Evolutionary conservation across 352 stramenopile species (phyloP), one percentile per base, ranked within the genome.

Genomic region (Thalassiosira mediterranea): DNA sequence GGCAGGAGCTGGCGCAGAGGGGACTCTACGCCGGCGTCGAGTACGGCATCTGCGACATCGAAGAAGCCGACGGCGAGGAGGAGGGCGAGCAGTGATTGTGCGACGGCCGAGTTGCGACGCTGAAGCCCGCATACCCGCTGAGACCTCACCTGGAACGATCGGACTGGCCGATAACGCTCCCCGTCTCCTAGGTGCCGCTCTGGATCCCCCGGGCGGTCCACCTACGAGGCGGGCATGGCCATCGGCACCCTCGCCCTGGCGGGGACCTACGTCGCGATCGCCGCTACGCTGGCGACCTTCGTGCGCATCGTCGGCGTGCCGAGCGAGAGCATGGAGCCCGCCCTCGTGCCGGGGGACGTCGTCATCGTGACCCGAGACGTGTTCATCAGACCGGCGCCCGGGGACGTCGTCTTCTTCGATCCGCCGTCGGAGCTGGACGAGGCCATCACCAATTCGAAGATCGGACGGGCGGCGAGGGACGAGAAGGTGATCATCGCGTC

Each of bases 321-420:
- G 17, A 78, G 53, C 44, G 52, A 71, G 34, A 83, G 68, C 61
- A 88, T 88, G 81, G 44, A 69, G 32, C 81, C 81, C 17, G 58
- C 77, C 5, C 66, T 88, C 11, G 77, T 76, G 40, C 76, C 73
- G 2, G 77, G 81, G 17, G 69, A 86, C 70, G 64, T 88, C 25
- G 62, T 80, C 19, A 51, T 80, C 13, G 62, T 80, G 5, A 80
- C 71, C 23, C 61, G 71, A 1, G 68, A 69, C 3, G 58, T 81
- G 7, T 62, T 83, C n/a, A 28, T 42, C n/a, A 51, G 42, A 11
- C 74, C 79, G 28, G 63, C 64, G 48, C 31, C 47, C 17, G 75
- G 75, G 19, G 81, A 88, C 63, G 69, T 88, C 5, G 73, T 86
- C 2, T 80, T 88, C 46, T 88, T 88, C 47, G 64, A 85, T 71